These are phyloP conservation scores for Agaricus subrufescens DNA, from an alignment of 768 basidiomycete genomes.

Conservation along the genomic window DNA sequence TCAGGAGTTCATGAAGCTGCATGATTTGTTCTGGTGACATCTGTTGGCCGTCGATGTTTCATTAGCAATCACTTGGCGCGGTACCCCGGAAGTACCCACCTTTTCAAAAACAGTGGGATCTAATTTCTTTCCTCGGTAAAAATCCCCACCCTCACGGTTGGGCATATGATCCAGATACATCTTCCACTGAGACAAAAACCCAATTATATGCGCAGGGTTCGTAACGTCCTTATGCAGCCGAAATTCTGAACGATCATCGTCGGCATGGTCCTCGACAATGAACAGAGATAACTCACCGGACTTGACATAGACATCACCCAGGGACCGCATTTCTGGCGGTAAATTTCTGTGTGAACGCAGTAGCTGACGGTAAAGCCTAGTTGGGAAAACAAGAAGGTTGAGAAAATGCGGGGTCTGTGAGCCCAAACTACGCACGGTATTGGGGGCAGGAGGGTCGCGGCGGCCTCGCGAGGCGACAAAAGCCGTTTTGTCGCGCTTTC, in stretches of 20 bases:
- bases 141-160: conserved; percentile 33
- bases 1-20: conserved; percentile 94
- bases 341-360: conserved; percentile 75
- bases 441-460: conserved; percentile 73
- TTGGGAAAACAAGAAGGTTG: not conserved
- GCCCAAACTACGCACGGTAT: conserved; percentile 58
- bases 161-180: conserved; percentile 77
- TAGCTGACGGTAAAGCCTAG: conserved; percentile 75
- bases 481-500: conserved; percentile 54
- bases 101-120: conserved; percentile 74
- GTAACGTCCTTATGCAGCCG: conserved; percentile 71
- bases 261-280: not conserved
- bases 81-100: conserved; percentile 30
- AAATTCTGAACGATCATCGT: conserved; percentile 58
- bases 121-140: conserved; percentile 61
- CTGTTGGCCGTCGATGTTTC: conserved; percentile 29
- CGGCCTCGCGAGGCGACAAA: conserved; percentile 56
- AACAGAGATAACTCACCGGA: conserved; percentile 39
- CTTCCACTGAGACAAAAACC: conserved; percentile 96
- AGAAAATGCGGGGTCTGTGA: not conserved
- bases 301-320: conserved; percentile 87
- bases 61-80: not conserved
- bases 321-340: conserved; percentile 72
- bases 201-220: conserved; percentile 90
- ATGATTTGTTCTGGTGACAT: conserved; percentile 90